These are phyloP conservation scores for Thecaphora thlaspeos DNA, from an alignment of 1,284 basidiomycete genomes.

Conservation along the genomic window DNA sequence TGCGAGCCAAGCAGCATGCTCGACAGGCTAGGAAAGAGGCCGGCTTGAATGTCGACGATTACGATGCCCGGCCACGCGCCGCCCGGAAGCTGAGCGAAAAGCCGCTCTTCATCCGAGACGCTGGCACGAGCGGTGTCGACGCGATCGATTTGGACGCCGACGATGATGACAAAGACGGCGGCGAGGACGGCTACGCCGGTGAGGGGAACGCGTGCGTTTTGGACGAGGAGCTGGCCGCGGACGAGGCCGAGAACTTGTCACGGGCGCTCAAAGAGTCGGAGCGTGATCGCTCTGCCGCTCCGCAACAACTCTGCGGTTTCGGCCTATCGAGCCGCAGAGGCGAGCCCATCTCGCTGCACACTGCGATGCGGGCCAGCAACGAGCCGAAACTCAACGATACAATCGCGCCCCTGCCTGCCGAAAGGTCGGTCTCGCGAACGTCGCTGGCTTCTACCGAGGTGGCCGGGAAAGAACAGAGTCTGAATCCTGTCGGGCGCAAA, in stretches of 20 bases:
- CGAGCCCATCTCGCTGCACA: slow-evolving; percentile 26
- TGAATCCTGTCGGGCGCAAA: slow-evolving; percentile 19
- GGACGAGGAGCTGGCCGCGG: slow-evolving; percentile 28
- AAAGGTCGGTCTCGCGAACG: too few species aligned
- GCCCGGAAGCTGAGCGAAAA: slow-evolving; percentile 5
- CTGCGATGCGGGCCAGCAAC: slow-evolving; percentile 8
- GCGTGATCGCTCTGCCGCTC: not conserved
- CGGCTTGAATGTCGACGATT: slow-evolving; percentile 32
- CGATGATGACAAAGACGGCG: slow-evolving; percentile 11
- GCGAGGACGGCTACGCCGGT: not conserved
- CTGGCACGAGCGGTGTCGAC: not conserved
- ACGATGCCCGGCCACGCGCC: slow-evolving; percentile 3
- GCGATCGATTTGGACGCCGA: slow-evolving; percentile 30
- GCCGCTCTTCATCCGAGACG: slow-evolving; percentile 24
- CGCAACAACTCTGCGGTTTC: slow-evolving; percentile 7
- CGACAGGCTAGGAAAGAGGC: slow-evolving; percentile 38
- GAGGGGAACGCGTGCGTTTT: slow-evolving; percentile 1
- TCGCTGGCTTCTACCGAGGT: too few species aligned
- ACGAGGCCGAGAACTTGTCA: slow-evolving; percentile 44
- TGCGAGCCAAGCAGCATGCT: slow-evolving; percentile 40
- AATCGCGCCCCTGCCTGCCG: too few species aligned
- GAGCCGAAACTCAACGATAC: too few species aligned
- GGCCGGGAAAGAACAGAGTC: too few species aligned
- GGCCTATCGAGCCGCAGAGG: slow-evolving; percentile 16
- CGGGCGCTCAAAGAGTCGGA: slow-evolving; percentile 37